Evolutionary conservation across 257 asterid species (phyloP).

Genomic region (Knoxia roxburghii): DNA sequence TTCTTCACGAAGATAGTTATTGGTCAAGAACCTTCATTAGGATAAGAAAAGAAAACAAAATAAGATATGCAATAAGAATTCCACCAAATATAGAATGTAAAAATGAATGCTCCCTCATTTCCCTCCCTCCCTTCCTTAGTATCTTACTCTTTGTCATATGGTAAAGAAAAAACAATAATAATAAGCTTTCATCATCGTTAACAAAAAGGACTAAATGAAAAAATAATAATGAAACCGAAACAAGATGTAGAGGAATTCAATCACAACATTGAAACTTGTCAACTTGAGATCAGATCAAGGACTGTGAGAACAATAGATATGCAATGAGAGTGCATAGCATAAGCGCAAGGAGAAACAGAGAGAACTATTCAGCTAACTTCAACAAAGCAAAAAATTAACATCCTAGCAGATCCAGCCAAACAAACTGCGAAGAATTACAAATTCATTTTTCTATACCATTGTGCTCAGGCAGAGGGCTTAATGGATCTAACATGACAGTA

Average conservation of each 20-base stretch:
- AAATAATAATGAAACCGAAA: not conserved
- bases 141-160: not conserved
- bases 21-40: constrained; percentile 79
- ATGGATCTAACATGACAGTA: not conserved
- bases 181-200: not conserved
- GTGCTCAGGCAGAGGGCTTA: not conserved
- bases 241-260: not conserved
- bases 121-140: not conserved
- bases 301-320: not conserved
- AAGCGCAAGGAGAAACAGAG: not conserved
- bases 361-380: not conserved
- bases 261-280: not conserved
- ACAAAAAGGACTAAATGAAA: too few species aligned
- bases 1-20: constrained; percentile 97
- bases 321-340: not conserved
- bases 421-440: not conserved
- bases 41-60: not conserved
- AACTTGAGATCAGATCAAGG: not conserved
- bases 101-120: not conserved
- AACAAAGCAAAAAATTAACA: not conserved
- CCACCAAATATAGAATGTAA: not conserved
- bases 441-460: not conserved
- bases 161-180: not conserved
- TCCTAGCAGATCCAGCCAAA: not conserved
- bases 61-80: constrained; percentile 1